Evolutionary conservation across 78 protist genomes (phyloP).

Genomic region (Cavenderia fasciculata): DNA sequence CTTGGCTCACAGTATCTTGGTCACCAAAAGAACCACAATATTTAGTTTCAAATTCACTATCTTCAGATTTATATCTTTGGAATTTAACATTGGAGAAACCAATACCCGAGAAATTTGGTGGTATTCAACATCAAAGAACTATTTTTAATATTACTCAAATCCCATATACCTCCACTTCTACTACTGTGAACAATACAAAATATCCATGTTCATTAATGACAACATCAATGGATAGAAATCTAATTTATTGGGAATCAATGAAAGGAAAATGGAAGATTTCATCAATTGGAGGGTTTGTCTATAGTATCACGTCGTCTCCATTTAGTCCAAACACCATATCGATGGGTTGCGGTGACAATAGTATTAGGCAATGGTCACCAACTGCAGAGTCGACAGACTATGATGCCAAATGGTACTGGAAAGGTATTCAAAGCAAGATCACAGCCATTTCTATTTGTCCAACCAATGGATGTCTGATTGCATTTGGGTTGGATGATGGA

Average conservation of each 20-base stretch:
- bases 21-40: conserved; percentile 22
- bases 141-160: conserved; percentile 24
- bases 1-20: conserved; percentile 46
- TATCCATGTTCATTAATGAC: conserved; percentile 4
- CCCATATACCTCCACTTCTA: background rate
- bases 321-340: conserved; percentile 45
- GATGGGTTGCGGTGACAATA: conserved; percentile 67
- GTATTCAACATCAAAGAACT: conserved; percentile 27
- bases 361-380: conserved; percentile 61
- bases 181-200: background rate
- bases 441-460: conserved; percentile 36
- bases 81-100: conserved; percentile 10
- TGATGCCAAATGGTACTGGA: conserved; percentile 43
- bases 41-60: conserved; percentile 29
- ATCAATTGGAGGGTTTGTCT: conserved; percentile 56
- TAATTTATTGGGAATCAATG: conserved; percentile 40
- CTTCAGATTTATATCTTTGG: conserved; percentile 23
- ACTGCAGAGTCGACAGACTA: background rate
- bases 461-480: background rate
- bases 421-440: conserved; percentile 59
- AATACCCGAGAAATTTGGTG: conserved; percentile 18
- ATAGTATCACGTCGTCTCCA: background rate
- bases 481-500: conserved; percentile 79
- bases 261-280: conserved; percentile 23
- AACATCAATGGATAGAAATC: conserved; percentile 46